Evolutionary conservation across 169 alveolate species (phyloP).

Genomic region (Plasmodium vivax): DNA sequence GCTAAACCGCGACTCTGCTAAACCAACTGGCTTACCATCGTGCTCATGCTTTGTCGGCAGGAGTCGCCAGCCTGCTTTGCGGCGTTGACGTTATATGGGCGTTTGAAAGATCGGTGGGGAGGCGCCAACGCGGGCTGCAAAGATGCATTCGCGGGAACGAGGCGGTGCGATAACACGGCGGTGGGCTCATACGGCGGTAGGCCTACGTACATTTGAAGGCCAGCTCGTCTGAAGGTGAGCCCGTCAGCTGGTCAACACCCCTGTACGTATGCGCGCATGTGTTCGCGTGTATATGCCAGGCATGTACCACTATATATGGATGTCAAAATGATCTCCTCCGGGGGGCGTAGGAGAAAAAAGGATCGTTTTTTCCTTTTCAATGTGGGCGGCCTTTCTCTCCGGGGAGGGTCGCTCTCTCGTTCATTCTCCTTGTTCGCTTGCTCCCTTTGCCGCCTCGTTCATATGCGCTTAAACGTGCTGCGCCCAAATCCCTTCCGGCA

Average conservation of each 20-base stretch:
- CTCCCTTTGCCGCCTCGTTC: neutral
- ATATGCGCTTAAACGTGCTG: neutral
- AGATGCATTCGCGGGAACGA: neutral
- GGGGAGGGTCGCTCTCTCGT: neutral
- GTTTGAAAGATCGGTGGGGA: neutral
- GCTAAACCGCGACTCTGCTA: neutral
- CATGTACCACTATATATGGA: neutral
- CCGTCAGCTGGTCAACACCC: neutral
- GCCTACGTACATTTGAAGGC: neutral
- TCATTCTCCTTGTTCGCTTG: neutral
- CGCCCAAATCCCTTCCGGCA: neutral
- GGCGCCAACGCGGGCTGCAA: neutral
- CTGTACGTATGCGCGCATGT: neutral
- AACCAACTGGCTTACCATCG: neutral
- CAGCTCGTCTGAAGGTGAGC: neutral
- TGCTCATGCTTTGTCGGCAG: neutral
- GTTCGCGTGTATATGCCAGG: neutral
- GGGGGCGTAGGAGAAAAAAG: neutral
- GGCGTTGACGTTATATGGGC: neutral
- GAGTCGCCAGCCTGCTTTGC: neutral
- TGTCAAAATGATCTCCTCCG: neutral
- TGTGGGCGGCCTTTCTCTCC: neutral
- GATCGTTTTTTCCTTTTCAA: neutral
- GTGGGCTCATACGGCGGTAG: neutral
- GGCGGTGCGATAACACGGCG: neutral